Conservation (phyloP, 2,329 filamentous ascomycete genomes). For the Alternaria metachromatica region DNA sequence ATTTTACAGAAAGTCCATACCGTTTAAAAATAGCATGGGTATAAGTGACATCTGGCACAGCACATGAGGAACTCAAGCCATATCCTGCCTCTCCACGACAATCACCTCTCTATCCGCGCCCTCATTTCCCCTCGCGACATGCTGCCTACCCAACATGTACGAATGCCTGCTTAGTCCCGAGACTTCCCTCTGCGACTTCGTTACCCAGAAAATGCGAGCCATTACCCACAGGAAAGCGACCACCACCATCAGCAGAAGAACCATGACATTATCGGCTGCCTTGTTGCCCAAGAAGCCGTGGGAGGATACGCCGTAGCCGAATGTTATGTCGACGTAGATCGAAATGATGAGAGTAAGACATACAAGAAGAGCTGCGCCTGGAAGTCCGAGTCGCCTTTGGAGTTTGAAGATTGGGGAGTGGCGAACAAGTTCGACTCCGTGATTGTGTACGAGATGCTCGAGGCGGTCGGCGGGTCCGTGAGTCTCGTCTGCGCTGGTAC, state of each 20-base stretch:
- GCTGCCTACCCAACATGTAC: background rate
- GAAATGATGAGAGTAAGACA: background rate
- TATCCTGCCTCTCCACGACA: background rate
- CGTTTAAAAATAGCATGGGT: background rate
- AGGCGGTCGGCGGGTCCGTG: background rate
- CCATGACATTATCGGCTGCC: background rate
- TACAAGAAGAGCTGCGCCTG: background rate
- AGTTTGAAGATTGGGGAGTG: background rate
- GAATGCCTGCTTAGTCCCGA: background rate
- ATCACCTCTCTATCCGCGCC: background rate
- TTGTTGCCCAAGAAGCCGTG: background rate
- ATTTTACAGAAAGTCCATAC: background rate
- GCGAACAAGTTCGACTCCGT: background rate
- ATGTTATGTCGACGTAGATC: background rate
- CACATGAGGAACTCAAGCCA: background rate
- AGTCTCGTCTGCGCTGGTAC: background rate
- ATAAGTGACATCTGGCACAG: background rate
- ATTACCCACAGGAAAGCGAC: background rate
- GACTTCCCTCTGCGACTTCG: background rate
- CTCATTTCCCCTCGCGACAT: background rate
- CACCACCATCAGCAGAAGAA: background rate
- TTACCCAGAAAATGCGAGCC: background rate
- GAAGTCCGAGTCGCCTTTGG: background rate
- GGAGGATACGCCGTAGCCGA: background rate
- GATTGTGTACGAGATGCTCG: background rate